Evolutionary conservation across 495 filamentous ascomycete species (phyloP).

Genomic region (Penicillium alfredii): DNA sequence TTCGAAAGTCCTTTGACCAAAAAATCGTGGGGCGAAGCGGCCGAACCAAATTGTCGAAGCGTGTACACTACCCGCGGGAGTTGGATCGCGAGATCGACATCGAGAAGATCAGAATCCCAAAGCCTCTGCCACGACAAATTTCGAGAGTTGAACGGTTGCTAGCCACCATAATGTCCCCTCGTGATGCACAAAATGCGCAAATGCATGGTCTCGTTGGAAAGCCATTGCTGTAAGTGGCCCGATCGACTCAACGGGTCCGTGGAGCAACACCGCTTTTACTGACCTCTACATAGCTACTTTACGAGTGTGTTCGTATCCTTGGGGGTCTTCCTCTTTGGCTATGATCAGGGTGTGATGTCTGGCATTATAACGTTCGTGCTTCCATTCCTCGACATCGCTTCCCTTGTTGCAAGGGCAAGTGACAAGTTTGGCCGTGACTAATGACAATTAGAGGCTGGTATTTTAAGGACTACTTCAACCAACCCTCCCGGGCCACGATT

Average conservation of each 20-base stretch:
- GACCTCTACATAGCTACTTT: slow-evolving; percentile 66
- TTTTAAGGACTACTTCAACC: slow-evolving; percentile 87
- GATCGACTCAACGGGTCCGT: background rate
- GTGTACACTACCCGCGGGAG: slow-evolving; percentile 45
- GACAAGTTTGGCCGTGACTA: slow-evolving; percentile 6
- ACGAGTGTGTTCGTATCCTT: slow-evolving; percentile 97
- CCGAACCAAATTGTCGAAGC: slow-evolving; percentile 38
- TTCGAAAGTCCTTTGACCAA: slow-evolving; percentile 58
- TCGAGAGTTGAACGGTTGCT: slow-evolving; percentile 60
- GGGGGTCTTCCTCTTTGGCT: slow-evolving; percentile 96
- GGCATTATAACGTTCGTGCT: slow-evolving; percentile 89
- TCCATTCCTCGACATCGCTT: slow-evolving; percentile 2
- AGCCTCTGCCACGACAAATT: slow-evolving; percentile 55
- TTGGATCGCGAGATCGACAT: slow-evolving; percentile 55
- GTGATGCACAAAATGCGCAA: slow-evolving; percentile 55
- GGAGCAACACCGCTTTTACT: slow-evolving; percentile 24
- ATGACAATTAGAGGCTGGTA: slow-evolving; percentile 59
- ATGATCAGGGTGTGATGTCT: slow-evolving; percentile 99
- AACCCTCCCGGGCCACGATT: slow-evolving; percentile 75
- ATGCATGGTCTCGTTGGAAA: slow-evolving; percentile 93
- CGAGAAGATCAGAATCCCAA: slow-evolving; percentile 78
- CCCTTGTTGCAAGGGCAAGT: background rate
- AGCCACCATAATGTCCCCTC: slow-evolving; percentile 78
- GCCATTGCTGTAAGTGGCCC: slow-evolving; percentile 70
- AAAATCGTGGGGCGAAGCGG: slow-evolving; percentile 34